These are phyloP conservation scores for Articulospora tetracladia DNA, from an alignment of 495 filamentous ascomycete genomes.

Conservation along the genomic window DNA sequence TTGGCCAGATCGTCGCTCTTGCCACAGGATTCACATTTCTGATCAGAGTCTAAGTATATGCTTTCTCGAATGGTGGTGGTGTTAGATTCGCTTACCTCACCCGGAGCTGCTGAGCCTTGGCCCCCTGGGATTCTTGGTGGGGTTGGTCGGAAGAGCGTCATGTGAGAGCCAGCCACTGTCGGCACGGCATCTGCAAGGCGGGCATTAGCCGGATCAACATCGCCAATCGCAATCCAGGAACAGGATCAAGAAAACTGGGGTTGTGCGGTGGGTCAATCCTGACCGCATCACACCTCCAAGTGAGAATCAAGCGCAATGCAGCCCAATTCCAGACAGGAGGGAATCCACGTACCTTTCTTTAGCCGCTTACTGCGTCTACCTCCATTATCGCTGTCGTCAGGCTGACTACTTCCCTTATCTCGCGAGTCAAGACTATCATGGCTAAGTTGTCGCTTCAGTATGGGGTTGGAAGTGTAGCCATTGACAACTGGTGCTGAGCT, in stretches of 20 bases:
- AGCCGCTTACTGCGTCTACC: constrained; percentile 89
- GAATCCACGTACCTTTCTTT: constrained; percentile 71
- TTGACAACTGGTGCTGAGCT: constrained; percentile 50
- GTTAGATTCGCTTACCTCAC: constrained; percentile 60
- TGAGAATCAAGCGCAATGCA: neutral
- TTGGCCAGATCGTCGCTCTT: constrained; percentile 68
- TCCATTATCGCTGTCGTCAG: constrained; percentile 63
- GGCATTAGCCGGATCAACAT: constrained; percentile 33
- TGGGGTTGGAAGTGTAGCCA: constrained; percentile 46
- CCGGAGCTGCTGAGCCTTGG: constrained; percentile 59
- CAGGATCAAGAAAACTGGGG: neutral
- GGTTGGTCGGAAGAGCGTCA: constrained; percentile 86
- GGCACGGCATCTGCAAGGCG: constrained; percentile 68
- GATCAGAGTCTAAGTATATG: constrained; percentile 28
- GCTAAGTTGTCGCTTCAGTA: constrained; percentile 80
- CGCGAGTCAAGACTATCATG: constrained; percentile 62
- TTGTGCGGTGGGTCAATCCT: constrained; percentile 14
- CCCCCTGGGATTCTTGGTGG: constrained; percentile 67
- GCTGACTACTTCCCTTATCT: constrained; percentile 48
- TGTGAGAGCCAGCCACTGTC: constrained; percentile 92
- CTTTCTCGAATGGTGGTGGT: constrained; percentile 3
- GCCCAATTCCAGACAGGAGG: neutral
- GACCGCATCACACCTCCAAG: constrained; percentile 19
- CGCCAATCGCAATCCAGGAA: constrained; percentile 21
- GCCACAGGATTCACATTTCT: constrained; percentile 84